Evolutionary conservation across 352 stramenopile species (phyloP).

Genomic region (Phytopythium sindhum): DNA sequence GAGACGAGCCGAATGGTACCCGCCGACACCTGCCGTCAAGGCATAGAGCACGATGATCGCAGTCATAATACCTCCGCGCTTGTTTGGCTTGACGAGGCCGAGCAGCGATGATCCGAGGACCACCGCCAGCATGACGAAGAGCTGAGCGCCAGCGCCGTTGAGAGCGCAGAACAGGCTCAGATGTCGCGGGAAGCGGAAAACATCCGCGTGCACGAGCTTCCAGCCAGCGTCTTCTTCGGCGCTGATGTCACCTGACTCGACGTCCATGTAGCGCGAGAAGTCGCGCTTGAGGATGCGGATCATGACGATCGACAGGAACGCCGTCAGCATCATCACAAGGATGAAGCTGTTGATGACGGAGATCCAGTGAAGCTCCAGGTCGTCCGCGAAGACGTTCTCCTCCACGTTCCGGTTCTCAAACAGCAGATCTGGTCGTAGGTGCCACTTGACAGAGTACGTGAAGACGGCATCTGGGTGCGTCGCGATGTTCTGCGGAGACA

Average conservation of each 20-base stretch:
- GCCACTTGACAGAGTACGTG: slow-evolving; percentile 97
- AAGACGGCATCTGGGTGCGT: slow-evolving; percentile 72
- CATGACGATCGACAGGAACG: slow-evolving; percentile 96
- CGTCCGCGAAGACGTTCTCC: slow-evolving; percentile 58
- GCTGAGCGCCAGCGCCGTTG: slow-evolving; percentile 91
- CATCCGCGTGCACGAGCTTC: slow-evolving; percentile 97
- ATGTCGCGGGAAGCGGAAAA: slow-evolving; percentile 93
- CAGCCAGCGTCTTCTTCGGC: slow-evolving; percentile 93
- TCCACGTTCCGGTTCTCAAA: slow-evolving; percentile 90
- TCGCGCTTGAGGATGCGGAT: slow-evolving; percentile 97
- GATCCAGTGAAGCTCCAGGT: slow-evolving; percentile 96
- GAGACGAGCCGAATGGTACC: slow-evolving; percentile 90
- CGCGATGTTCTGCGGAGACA: slow-evolving; percentile 40
- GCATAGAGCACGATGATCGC: slow-evolving; percentile 94
- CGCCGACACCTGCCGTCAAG: slow-evolving; percentile 91
- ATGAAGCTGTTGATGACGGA: slow-evolving; percentile 99
- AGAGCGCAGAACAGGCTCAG: slow-evolving; percentile 91
- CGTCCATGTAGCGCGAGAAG: slow-evolving; percentile 96
- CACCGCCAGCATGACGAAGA: slow-evolving; percentile 91
- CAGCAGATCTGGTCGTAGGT: slow-evolving; percentile 75
- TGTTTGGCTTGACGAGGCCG: slow-evolving; percentile 91
- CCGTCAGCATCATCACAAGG: slow-evolving; percentile 95
- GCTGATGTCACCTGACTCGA: slow-evolving; percentile 87
- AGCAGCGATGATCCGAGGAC: slow-evolving; percentile 91
- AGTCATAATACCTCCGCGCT: slow-evolving; percentile 90